Percentiles rank a stretch among this genome's conserved stretches.
Conservation (phyloP, 176 grass and related monocot genomes). For the Rhynchospora breviuscula region DNA sequence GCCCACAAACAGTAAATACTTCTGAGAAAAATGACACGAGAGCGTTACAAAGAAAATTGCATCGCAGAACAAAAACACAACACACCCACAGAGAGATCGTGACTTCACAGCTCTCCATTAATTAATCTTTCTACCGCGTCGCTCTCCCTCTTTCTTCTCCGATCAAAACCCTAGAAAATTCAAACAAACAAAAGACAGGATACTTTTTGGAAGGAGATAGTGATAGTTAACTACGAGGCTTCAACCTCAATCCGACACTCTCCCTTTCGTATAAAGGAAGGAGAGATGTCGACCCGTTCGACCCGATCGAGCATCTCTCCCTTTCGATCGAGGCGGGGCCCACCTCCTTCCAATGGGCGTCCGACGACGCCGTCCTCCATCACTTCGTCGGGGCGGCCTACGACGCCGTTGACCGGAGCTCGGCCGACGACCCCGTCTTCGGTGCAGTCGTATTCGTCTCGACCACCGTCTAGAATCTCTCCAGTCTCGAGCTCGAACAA, state of each 20-base stretch:
- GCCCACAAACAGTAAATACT: not conserved
- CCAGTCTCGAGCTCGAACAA: constrained; percentile 19
- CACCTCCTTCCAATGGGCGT: constrained; percentile 13
- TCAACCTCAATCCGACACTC: not conserved
- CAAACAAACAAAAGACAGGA: not conserved
- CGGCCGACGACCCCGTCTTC: constrained; percentile 57
- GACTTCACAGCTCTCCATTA: constrained; percentile 19
- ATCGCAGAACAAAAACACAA: not conserved
- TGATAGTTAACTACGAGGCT: not conserved
- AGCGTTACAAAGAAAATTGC: not conserved
- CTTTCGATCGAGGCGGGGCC: constrained; percentile 72
- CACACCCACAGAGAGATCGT: constrained; percentile 14
- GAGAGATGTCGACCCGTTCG: constrained; percentile 68
- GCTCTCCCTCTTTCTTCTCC: not conserved
- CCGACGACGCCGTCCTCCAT: constrained; percentile 34
- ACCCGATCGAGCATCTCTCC: constrained; percentile 86
- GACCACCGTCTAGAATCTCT: constrained; percentile 25
- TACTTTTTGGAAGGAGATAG: not conserved
- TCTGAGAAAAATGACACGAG: not conserved
- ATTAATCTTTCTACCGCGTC: constrained; percentile 35
- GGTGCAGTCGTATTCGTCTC: constrained; percentile 21
- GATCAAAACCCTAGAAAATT: constrained; percentile 50
- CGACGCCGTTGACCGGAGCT: constrained; percentile 33
- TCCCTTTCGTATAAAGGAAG: not conserved
- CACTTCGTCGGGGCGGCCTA: constrained; percentile 33